These are phyloP conservation scores for Wickerhamomyces xylosicus DNA, from an alignment of 805 yeast species.

Conservation along the genomic window DNA sequence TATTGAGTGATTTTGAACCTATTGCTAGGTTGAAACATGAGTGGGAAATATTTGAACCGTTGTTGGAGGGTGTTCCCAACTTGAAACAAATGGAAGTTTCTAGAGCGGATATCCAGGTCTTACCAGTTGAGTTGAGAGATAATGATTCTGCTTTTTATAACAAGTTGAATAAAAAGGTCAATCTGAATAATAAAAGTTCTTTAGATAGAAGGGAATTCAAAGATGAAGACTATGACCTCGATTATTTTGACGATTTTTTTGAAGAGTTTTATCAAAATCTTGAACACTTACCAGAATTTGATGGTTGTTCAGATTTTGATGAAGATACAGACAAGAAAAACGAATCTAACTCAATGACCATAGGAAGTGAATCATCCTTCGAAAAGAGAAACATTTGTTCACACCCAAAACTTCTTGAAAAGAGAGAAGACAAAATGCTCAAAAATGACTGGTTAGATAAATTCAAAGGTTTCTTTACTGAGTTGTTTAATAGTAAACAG, in stretches of 20 bases:
- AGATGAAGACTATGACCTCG: constrained; percentile 3
- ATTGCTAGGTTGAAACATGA: constrained; percentile 24
- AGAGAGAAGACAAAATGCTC: constrained; percentile 3
- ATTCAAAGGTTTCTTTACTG: constrained; percentile 16
- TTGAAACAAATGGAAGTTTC: constrained; percentile 29
- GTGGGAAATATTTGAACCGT: constrained; percentile 36
- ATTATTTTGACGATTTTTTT: constrained; percentile 8
- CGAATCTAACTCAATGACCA: too few species aligned
- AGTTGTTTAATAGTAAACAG: constrained; percentile 18
- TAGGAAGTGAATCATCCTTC: too few species aligned
- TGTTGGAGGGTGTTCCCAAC: constrained; percentile 49
- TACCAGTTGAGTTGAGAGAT: constrained; percentile 10
- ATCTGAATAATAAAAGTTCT: background rate
- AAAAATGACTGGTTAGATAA: constrained; percentile 15
- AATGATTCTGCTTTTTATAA: constrained; percentile 15
- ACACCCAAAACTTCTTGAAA: constrained; percentile 1
- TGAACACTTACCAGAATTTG: constrained; percentile 8
- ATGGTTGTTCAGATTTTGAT: background rate
- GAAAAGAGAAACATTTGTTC: background rate
- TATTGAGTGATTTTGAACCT: constrained; percentile 29
- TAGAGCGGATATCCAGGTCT: constrained; percentile 18
- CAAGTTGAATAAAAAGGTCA: constrained; percentile 9
- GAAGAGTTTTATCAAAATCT: constrained; percentile 13
- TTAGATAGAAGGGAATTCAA: constrained; percentile 3
- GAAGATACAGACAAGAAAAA: too few species aligned